Evolutionary conservation across 371 early-diverging fungal genomes (phyloP).

Genomic region (Cladochytrium tenue): DNA sequence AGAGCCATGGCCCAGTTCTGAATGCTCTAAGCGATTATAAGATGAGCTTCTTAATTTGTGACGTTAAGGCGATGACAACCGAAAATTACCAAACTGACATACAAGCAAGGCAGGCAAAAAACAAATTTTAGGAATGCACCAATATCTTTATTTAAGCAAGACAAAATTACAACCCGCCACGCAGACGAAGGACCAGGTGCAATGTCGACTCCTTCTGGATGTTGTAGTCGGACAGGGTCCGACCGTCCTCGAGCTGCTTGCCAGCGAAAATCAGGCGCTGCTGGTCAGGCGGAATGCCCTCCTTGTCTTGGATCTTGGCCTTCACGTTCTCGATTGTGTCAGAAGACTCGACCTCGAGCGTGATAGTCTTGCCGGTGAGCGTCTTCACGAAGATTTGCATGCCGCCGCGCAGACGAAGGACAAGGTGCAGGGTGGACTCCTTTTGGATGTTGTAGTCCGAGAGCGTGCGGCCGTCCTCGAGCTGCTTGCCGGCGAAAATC

Average conservation of each 20-base stretch:
- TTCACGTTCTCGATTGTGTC: slow-evolving; percentile 96
- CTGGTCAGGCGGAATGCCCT: slow-evolving; percentile 99
- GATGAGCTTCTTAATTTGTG: too few relatives aligned
- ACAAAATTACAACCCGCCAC: too few relatives aligned
- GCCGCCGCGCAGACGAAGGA: slow-evolving; percentile 70
- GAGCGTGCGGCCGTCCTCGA: slow-evolving; percentile 95
- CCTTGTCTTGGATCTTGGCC: slow-evolving; percentile 95
- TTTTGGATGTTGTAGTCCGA: slow-evolving; percentile 32
- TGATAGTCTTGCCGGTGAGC: slow-evolving; percentile 97
- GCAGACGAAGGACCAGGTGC: too few relatives aligned
- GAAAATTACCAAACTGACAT: too few relatives aligned
- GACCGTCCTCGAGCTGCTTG: slow-evolving; percentile 99
- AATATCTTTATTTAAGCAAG: too few relatives aligned
- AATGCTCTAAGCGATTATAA: too few relatives aligned
- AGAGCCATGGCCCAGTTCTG: too few relatives aligned
- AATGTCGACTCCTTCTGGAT: slow-evolving; percentile 56
- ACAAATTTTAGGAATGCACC: too few relatives aligned
- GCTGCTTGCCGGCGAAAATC: slow-evolving; percentile 99
- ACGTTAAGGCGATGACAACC: too few relatives aligned
- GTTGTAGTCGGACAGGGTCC: slow-evolving; percentile 71
- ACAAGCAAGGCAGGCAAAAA: too few relatives aligned
- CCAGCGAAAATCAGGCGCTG: slow-evolving; percentile 99
- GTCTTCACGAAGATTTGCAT: slow-evolving; percentile 66
- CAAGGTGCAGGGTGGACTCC: slow-evolving; percentile 87
- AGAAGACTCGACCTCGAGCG: slow-evolving; percentile 92